phyloP scores from a whole-genome alignment of 768 basidiomycete genomes.

The Trametopsis cervina region DNA sequence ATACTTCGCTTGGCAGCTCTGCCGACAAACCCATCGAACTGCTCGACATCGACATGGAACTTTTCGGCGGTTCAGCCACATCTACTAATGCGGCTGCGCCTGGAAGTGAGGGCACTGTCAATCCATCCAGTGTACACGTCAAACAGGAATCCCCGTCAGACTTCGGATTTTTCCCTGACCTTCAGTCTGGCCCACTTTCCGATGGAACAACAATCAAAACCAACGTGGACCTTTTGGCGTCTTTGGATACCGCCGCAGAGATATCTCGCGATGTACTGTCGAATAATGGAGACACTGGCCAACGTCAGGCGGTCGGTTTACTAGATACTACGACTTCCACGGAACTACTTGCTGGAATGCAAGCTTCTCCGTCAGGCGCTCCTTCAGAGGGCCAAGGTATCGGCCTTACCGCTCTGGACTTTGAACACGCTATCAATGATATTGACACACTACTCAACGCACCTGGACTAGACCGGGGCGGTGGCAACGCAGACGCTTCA shows the following conservation, averaged over 20 bases:
- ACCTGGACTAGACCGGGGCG: too few relatives aligned
- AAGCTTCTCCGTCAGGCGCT: too few relatives aligned
- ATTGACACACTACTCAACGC: too few relatives aligned
- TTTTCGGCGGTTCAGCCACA: conserved; percentile 24
- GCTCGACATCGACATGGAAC: conserved; percentile 53
- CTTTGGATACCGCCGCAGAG: not conserved
- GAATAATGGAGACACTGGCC: too few relatives aligned
- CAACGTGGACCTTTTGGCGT: not conserved
- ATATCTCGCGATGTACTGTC: too few relatives aligned
- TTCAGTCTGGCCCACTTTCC: not conserved
- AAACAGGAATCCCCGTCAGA: not conserved
- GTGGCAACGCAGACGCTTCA: too few relatives aligned
- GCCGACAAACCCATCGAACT: conserved; percentile 76
- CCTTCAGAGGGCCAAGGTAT: too few relatives aligned
- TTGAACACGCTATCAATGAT: too few relatives aligned
- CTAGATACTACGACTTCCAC: too few relatives aligned
- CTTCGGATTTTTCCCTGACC: not conserved
- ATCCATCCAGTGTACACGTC: not conserved
- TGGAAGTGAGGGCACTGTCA: conserved; percentile 13
- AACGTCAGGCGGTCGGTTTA: too few relatives aligned
- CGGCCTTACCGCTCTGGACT: too few relatives aligned
- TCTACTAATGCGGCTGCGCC: conserved; percentile 14
- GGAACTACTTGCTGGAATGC: too few relatives aligned
- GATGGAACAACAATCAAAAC: not conserved
- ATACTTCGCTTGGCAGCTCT: conserved; percentile 45